phyloP scores from a whole-genome alignment of 2,329 filamentous ascomycete species.

The Lachnellula willkommii region DNA sequence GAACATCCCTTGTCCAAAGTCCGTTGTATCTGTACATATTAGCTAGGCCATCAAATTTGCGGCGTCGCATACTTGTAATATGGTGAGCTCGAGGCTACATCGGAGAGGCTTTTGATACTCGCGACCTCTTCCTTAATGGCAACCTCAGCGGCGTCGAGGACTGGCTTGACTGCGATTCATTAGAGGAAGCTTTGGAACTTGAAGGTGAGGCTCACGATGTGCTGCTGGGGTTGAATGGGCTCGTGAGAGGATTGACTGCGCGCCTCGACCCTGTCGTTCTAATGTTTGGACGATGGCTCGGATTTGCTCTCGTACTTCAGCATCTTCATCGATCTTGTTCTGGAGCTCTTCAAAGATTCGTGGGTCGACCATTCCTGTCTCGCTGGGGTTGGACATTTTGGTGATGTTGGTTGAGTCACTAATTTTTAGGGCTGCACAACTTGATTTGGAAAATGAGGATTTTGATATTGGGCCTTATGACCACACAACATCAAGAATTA shows the following conservation, averaged over 20 bases:
- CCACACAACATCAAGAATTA: too few species aligned
- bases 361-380: constrained; percentile 48
- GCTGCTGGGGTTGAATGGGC: constrained; percentile 79
- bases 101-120: constrained; percentile 63
- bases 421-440: not conserved
- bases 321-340: constrained; percentile 83
- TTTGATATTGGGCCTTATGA: not conserved
- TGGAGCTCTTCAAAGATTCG: constrained; percentile 83
- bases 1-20: constrained; percentile 78
- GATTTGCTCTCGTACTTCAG: constrained; percentile 74
- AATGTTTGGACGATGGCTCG: constrained; percentile 75
- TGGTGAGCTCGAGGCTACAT: constrained; percentile 75
- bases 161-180: constrained; percentile 50
- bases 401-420: not conserved
- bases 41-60: not conserved
- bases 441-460: not conserved
- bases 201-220: constrained; percentile 44
- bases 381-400: constrained; percentile 15
- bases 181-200: constrained; percentile 4
- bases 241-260: constrained; percentile 77
- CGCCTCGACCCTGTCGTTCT: constrained; percentile 75
- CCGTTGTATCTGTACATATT: constrained; percentile 59
- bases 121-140: constrained; percentile 67
- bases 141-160: constrained; percentile 64
- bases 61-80: constrained; percentile 75